Conservation (phyloP, 192 early-diverging fungal genomes). For the Lunasporangiospora selenospora region DNA sequence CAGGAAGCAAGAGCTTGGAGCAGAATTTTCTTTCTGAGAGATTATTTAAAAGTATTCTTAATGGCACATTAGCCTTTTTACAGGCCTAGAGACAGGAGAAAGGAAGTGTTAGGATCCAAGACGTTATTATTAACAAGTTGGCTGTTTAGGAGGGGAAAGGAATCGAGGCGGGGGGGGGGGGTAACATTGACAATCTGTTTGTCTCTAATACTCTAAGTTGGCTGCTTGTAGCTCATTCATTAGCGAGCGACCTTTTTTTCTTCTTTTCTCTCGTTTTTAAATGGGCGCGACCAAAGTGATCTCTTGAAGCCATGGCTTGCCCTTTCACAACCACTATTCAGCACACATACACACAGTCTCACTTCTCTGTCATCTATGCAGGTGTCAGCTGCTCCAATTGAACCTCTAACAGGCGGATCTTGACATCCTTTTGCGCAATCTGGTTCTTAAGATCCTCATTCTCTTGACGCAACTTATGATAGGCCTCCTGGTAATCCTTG, state of each 20-base stretch:
- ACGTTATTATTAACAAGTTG: too few relatives aligned
- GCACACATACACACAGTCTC: background rate
- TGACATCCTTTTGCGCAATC: slow-evolving; percentile 71
- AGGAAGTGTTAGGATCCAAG: too few relatives aligned
- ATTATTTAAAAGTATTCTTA: too few relatives aligned
- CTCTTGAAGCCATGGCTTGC: background rate
- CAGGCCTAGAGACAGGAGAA: too few relatives aligned
- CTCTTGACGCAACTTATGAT: slow-evolving; percentile 76
- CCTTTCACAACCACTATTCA: background rate
- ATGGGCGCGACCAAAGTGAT: background rate
- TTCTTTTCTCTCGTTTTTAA: background rate
- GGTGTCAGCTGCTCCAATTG: slow-evolving; percentile 67
- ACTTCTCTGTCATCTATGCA: slow-evolving; percentile 12
- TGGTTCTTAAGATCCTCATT: slow-evolving; percentile 85
- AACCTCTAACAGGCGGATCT: slow-evolving; percentile 82
- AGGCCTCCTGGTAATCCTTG: slow-evolving; percentile 74
- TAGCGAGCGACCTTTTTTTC: background rate
- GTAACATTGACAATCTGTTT: too few relatives aligned
- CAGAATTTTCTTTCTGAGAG: too few relatives aligned
- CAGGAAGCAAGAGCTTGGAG: too few relatives aligned
- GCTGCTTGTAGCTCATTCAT: too few relatives aligned
- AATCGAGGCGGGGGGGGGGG: too few relatives aligned
- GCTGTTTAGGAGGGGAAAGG: too few relatives aligned
- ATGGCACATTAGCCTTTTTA: too few relatives aligned
- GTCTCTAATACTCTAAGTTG: too few relatives aligned